Percentiles rank a stretch among this genome's conserved stretches.
These are phyloP conservation scores for Senna siamea DNA, from an alignment of 306 rosid species.

Conservation along the genomic window DNA sequence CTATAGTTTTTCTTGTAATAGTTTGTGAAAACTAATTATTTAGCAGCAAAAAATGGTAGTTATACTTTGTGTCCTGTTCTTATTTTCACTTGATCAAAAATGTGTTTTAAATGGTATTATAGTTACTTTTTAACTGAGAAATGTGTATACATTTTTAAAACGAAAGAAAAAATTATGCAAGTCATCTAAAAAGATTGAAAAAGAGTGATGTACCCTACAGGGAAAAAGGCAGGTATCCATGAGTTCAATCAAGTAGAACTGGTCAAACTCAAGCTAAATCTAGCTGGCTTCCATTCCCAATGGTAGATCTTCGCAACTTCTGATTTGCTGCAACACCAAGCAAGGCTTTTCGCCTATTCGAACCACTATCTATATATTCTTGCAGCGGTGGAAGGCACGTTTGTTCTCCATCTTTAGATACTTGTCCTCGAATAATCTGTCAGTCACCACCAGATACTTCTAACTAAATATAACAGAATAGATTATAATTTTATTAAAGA, in stretches of 20 bases:
- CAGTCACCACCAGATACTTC: neutral
- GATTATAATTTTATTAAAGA: neutral
- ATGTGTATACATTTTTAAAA: too few relatives aligned
- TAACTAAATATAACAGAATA: neutral
- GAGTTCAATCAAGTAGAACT: too few relatives aligned
- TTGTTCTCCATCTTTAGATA: conserved; percentile 14
- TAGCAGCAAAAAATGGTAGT: neutral
- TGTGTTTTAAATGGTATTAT: too few relatives aligned
- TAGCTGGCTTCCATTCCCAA: neutral
- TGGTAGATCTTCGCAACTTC: neutral
- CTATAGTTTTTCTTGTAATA: too few relatives aligned
- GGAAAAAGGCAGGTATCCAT: neutral
- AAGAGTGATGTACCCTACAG: too few relatives aligned
- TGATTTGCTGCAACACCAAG: neutral
- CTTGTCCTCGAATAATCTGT: conserved; percentile 22
- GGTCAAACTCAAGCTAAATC: neutral
- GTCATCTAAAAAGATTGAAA: too few relatives aligned
- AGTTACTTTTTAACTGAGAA: too few relatives aligned
- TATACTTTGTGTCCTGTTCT: too few relatives aligned
- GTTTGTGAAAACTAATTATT: neutral
- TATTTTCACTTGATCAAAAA: too few relatives aligned
- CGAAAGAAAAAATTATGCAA: too few relatives aligned
- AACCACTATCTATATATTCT: conserved; percentile 8
- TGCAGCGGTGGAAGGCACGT: conserved; percentile 19
- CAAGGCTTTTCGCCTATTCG: conserved; percentile 8